Percentiles rank a stretch among this genome's conserved stretches.
These are phyloP conservation scores for Orbilia oligospora DNA, from an alignment of 2,329 filamentous ascomycete genomes.

Conservation along the genomic window DNA sequence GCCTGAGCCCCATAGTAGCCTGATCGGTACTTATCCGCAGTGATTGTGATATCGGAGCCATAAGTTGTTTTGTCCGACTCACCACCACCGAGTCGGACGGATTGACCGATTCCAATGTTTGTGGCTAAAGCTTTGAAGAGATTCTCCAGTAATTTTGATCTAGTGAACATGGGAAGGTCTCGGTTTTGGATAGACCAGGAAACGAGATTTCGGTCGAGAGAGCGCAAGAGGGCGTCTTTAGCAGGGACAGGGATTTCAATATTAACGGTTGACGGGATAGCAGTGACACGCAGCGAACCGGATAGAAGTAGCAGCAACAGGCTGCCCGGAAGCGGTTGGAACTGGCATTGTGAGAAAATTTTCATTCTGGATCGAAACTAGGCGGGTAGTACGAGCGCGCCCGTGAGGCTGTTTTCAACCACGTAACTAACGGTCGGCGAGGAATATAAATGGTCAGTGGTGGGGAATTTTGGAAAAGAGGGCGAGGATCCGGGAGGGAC, in stretches of 20 bases:
- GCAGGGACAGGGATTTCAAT: constrained; percentile 41
- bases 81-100: constrained; percentile 34
- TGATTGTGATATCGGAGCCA: constrained; percentile 31
- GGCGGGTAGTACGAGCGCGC: not conserved
- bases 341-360: not conserved
- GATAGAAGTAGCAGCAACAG: constrained; percentile 8
- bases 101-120: constrained; percentile 35
- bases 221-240: constrained; percentile 28
- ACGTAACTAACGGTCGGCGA: not conserved
- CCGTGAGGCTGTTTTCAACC: not conserved
- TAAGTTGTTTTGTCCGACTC: constrained; percentile 54
- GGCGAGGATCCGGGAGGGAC: not conserved
- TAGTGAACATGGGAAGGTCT: constrained; percentile 47
- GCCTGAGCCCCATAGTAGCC: constrained; percentile 48
- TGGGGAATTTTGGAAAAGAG: not conserved
- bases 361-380: not conserved
- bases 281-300: not conserved
- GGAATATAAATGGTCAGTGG: not conserved
- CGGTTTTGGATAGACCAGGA: constrained; percentile 54
- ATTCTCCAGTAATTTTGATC: constrained; percentile 20
- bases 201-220: constrained; percentile 43
- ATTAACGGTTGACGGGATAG: constrained; percentile 11
- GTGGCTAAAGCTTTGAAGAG: constrained; percentile 32
- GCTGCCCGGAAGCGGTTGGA: not conserved
- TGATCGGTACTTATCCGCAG: constrained; percentile 32